phyloP scores from a whole-genome alignment of 1,139 yeast species.

The Meyerozyma smithsonii region DNA sequence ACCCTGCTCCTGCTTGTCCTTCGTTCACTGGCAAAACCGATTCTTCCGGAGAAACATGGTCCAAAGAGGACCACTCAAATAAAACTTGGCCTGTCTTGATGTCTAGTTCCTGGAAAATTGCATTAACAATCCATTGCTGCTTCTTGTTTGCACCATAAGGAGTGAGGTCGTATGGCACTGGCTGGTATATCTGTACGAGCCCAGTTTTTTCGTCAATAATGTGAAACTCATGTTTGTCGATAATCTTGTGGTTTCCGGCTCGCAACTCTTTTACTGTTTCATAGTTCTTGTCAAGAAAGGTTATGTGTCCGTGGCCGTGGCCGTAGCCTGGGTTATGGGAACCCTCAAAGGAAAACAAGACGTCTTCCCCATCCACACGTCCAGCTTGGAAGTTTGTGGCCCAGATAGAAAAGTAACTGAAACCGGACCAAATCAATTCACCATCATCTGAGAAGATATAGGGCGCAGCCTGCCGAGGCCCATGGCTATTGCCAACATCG shows the following conservation, averaged over 20 bases:
- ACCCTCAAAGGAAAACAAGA: slow-evolving; percentile 29
- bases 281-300: slow-evolving; percentile 23
- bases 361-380: slow-evolving; percentile 19
- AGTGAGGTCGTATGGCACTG: slow-evolving; percentile 22
- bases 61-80: slow-evolving; percentile 35
- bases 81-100: slow-evolving; percentile 29
- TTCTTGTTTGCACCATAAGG: slow-evolving; percentile 18
- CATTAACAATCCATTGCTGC: slow-evolving; percentile 31
- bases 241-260: slow-evolving; percentile 26
- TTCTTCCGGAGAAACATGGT: slow-evolving; percentile 30
- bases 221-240: slow-evolving; percentile 33
- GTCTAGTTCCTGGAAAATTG: slow-evolving; percentile 32
- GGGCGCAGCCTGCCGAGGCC: slow-evolving; percentile 26
- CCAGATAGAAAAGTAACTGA: slow-evolving; percentile 25
- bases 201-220: slow-evolving; percentile 24
- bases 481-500: slow-evolving; percentile 17
- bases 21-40: slow-evolving; percentile 22
- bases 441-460: slow-evolving; percentile 28
- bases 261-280: slow-evolving; percentile 23
- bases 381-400: slow-evolving; percentile 30
- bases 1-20: slow-evolving; percentile 29
- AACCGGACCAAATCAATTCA: slow-evolving; percentile 33
- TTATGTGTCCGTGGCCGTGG: slow-evolving; percentile 35
- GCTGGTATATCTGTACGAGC: slow-evolving; percentile 27
- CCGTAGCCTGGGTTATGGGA: slow-evolving; percentile 28